Evolutionary conservation across 148 eudicot species (phyloP).

Genomic region (Persicaria maculosa): DNA sequence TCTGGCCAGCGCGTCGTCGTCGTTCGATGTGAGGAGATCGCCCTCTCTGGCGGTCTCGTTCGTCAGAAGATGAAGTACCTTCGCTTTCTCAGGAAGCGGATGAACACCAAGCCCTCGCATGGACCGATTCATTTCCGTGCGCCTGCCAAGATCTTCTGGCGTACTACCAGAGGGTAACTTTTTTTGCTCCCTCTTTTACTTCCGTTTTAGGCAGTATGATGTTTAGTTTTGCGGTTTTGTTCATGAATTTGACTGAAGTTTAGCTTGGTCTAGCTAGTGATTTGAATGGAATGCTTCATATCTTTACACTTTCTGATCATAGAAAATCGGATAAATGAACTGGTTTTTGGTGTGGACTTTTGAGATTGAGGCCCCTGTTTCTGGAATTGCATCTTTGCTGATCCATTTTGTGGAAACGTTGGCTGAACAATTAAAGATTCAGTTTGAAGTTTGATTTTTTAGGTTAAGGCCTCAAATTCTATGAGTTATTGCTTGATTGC

Average conservation of each 20-base stretch:
- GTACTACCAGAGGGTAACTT: constrained; percentile 65
- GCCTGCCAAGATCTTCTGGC: constrained; percentile 87
- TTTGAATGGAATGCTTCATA: no score
- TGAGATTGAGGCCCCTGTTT: neutral
- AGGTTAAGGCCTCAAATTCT: neutral
- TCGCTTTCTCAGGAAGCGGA: constrained; percentile 60
- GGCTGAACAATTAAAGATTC: neutral
- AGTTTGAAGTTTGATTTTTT: neutral
- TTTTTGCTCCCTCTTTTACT: neutral
- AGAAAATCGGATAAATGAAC: neutral
- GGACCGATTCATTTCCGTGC: constrained; percentile 89
- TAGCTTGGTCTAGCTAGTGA: neutral
- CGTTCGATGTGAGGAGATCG: constrained; percentile 75
- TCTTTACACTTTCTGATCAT: neutral
- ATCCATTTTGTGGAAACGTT: neutral
- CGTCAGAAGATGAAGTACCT: constrained; percentile 86
- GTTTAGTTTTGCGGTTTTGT: neutral
- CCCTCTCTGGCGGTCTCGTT: constrained; percentile 81
- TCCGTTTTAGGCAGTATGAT: neutral
- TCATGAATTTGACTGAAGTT: neutral
- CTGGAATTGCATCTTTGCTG: neutral
- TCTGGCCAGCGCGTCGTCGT: constrained; percentile 61
- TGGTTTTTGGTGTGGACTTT: neutral
- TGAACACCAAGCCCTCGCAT: constrained; percentile 92
- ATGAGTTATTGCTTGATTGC: neutral